Evolutionary conservation across 192 early-diverging fungal genomes (phyloP).

Genomic region (Coemansia sp.): DNA sequence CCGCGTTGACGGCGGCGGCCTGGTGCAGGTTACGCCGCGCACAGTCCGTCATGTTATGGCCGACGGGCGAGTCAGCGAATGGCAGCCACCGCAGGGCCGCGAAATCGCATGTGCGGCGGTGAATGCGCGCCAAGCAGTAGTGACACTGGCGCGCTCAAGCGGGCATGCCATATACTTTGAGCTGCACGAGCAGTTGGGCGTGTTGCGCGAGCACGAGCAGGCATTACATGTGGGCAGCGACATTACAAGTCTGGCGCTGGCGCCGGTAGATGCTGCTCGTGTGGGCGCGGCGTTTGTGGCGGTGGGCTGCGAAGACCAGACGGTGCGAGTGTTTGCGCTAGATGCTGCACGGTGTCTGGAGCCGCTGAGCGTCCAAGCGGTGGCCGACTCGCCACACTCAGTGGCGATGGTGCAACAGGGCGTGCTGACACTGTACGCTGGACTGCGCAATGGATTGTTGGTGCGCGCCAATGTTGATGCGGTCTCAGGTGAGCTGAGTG

Average conservation of each 20-base stretch:
- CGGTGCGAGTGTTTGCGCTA: slow-evolving; percentile 84
- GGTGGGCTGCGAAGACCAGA: slow-evolving; percentile 88
- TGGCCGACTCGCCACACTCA: slow-evolving; percentile 66
- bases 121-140: slow-evolving; percentile 78
- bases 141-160: slow-evolving; percentile 68
- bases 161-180: slow-evolving; percentile 93
- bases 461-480: slow-evolving; percentile 83
- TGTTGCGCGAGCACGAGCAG: slow-evolving; percentile 86
- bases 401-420: slow-evolving; percentile 67
- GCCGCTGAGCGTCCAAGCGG: slow-evolving; percentile 71
- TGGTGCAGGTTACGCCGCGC: slow-evolving; percentile 88
- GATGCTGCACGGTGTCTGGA: slow-evolving; percentile 79
- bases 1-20: slow-evolving; percentile 79
- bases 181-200: slow-evolving; percentile 67
- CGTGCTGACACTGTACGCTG: slow-evolving; percentile 76
- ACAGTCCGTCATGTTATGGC: slow-evolving; percentile 87
- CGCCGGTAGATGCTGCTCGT: slow-evolving; percentile 75
- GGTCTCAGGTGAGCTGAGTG: slow-evolving; percentile 77
- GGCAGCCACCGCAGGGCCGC: slow-evolving; percentile 78
- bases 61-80: slow-evolving; percentile 89
- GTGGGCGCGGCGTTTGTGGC: slow-evolving; percentile 77
- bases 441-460: slow-evolving; percentile 86
- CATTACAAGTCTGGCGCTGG: slow-evolving; percentile 75
- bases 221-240: slow-evolving; percentile 68
- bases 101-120: slow-evolving; percentile 76